Percentiles rank a stretch among this genome's conserved stretches.
phyloP scores from a whole-genome alignment of 2,329 filamentous ascomycete species.

The Cytospora piceae region DNA sequence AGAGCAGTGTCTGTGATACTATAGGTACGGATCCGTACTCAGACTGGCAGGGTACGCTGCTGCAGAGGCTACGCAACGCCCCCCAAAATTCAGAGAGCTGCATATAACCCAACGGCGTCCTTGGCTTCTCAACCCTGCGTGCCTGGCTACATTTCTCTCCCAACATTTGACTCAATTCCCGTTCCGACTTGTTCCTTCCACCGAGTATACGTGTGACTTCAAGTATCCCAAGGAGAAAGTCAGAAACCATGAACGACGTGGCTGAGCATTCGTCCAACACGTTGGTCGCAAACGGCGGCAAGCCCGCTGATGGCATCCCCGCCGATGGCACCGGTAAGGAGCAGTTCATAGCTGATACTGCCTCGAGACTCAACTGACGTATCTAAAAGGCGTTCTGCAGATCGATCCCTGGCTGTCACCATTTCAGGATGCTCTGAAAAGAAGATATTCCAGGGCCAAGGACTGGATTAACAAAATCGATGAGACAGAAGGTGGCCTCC shows the following conservation, averaged over 20 bases:
- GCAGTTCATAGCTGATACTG: slow-evolving; percentile 5
- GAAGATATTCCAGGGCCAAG: slow-evolving; percentile 77
- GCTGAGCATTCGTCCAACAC: slow-evolving; percentile 50
- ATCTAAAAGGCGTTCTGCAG: slow-evolving; percentile 72
- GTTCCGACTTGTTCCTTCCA: background rate
- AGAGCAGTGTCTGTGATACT: slow-evolving; percentile 7
- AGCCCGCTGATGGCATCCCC: slow-evolving; percentile 55
- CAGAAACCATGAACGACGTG: slow-evolving; percentile 41
- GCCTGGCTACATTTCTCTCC: background rate
- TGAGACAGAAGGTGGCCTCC: slow-evolving; percentile 82
- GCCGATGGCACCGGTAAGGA: slow-evolving; percentile 73
- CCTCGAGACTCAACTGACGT: slow-evolving; percentile 25
- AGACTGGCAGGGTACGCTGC: background rate
- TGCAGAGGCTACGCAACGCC: background rate
- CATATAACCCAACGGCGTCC: background rate
- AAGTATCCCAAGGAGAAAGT: background rate
- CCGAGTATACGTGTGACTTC: background rate
- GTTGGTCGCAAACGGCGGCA: slow-evolving; percentile 41
- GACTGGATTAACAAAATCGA: slow-evolving; percentile 86
- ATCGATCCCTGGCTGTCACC: slow-evolving; percentile 90
- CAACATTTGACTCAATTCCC: background rate
- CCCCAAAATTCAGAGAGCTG: background rate
- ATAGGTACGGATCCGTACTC: background rate
- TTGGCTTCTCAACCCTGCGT: background rate
- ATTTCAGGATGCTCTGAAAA: slow-evolving; percentile 76